Conservation (phyloP, 202 grass and related monocot genomes). For the Panicum virgatum region DNA sequence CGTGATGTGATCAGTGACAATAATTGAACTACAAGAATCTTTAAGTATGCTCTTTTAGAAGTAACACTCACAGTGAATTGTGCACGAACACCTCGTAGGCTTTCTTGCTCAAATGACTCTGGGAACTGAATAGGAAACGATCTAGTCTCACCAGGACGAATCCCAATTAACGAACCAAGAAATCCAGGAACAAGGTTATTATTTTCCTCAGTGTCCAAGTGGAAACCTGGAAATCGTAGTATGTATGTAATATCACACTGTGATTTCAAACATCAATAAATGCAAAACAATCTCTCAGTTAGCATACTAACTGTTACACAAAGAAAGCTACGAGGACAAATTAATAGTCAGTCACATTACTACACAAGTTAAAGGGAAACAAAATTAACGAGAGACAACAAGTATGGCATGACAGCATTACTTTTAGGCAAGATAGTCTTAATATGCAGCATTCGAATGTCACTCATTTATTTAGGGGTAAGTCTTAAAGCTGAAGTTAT, state of each 20-base stretch:
- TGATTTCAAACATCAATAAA: slow-evolving; percentile 19
- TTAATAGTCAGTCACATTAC: background rate
- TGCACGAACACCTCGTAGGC: slow-evolving; percentile 64
- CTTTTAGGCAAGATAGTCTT: background rate
- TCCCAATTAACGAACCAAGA: slow-evolving; percentile 89
- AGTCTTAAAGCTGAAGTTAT: background rate
- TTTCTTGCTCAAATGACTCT: slow-evolving; percentile 86
- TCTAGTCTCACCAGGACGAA: slow-evolving; percentile 80
- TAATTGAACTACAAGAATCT: background rate
- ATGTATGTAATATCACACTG: background rate
- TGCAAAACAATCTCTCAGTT: background rate
- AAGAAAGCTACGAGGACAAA: slow-evolving; percentile 7
- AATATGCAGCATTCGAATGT: background rate
- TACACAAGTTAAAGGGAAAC: slow-evolving; percentile 20
- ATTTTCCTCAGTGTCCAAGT: slow-evolving; percentile 95
- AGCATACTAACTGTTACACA: slow-evolving; percentile 10
- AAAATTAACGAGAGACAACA: slow-evolving; percentile 1
- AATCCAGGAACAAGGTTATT: slow-evolving; percentile 81
- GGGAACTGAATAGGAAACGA: slow-evolving; percentile 92
- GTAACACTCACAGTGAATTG: slow-evolving; percentile 86
- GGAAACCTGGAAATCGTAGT: slow-evolving; percentile 62
- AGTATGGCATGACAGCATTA: background rate
- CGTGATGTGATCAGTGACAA: slow-evolving; percentile 10
- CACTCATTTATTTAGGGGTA: background rate
- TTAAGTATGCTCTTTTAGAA: slow-evolving; percentile 28